These are phyloP conservation scores for Phaeosphaeria sp. DNA, from an alignment of 2,329 filamentous ascomycete species.

Conservation along the genomic window DNA sequence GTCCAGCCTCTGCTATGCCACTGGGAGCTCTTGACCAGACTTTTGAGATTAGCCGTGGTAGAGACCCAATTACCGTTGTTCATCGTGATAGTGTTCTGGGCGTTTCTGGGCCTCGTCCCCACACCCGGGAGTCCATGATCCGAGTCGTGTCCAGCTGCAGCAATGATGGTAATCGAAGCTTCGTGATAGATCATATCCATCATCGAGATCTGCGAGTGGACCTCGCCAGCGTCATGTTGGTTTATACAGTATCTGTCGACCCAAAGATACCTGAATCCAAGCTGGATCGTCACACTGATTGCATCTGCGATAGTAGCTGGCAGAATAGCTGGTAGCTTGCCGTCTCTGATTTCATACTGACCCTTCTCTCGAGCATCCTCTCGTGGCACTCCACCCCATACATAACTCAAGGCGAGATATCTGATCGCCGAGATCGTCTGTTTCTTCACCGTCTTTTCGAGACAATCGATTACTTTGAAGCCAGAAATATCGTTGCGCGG, in stretches of 20 bases:
- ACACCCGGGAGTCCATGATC: slow-evolving; percentile 10
- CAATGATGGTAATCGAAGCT: slow-evolving; percentile 16
- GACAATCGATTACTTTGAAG: neutral
- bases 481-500: neutral
- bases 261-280: slow-evolving; percentile 9
- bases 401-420: neutral
- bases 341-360: neutral
- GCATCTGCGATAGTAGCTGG: slow-evolving; percentile 5
- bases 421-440: neutral
- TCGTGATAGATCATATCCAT: slow-evolving; percentile 18
- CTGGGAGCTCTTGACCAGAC: neutral
- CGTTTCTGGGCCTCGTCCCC: neutral
- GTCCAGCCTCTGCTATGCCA: neutral
- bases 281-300: neutral
- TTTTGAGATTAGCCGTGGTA: neutral
- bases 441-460: neutral
- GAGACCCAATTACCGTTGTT: neutral
- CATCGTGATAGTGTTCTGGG: neutral
- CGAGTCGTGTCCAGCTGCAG: slow-evolving; percentile 21
- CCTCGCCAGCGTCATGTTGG: neutral
- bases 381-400: neutral
- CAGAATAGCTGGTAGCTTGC: neutral
- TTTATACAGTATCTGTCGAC: slow-evolving; percentile 12
- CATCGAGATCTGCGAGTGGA: slow-evolving; percentile 3
- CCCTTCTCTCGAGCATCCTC: no score